These are phyloP conservation scores for Stygiomarasmius scandens DNA, from an alignment of 1,284 basidiomycete species.

Conservation along the genomic window DNA sequence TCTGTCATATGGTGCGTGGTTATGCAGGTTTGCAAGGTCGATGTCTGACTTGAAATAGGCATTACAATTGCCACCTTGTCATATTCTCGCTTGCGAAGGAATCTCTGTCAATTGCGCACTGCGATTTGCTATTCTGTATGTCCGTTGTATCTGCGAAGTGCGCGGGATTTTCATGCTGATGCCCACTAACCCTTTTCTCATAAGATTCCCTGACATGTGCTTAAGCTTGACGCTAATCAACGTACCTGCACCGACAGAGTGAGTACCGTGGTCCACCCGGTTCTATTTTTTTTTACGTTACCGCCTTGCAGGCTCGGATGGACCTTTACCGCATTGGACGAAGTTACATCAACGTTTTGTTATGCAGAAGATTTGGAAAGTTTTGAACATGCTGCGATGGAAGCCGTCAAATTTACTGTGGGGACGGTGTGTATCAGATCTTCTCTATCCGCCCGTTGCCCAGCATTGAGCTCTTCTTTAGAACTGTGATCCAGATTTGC, in stretches of 20 bases:
- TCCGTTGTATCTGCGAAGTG: constrained; percentile 8
- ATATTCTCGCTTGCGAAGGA: constrained; percentile 67
- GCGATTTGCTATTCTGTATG: constrained; percentile 64
- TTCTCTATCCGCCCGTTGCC: neutral
- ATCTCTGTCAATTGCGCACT: constrained; percentile 55
- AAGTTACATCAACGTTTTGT: constrained; percentile 64
- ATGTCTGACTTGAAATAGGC: constrained; percentile 38
- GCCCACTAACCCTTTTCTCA: no score
- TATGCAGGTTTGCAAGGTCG: neutral
- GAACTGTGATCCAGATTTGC: constrained; percentile 56
- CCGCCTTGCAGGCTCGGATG: constrained; percentile 50
- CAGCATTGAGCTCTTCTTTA: constrained; percentile 26
- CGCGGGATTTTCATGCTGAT: no score
- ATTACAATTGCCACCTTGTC: constrained; percentile 64
- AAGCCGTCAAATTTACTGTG: constrained; percentile 56
- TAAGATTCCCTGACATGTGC: constrained; percentile 72
- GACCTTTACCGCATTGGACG: constrained; percentile 61
- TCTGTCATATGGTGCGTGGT: constrained; percentile 59
- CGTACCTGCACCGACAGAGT: constrained; percentile 70
- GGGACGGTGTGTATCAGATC: constrained; percentile 43
- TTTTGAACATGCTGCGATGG: constrained; percentile 65
- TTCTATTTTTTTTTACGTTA: constrained; percentile 6
- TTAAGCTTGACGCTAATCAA: constrained; percentile 70
- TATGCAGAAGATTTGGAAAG: constrained; percentile 67
- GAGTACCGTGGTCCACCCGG: constrained; percentile 26